Base-by-base conservation (phyloP, 2,329 filamentous ascomycete genomes). In the Pezizomycotina sp. region DNA sequence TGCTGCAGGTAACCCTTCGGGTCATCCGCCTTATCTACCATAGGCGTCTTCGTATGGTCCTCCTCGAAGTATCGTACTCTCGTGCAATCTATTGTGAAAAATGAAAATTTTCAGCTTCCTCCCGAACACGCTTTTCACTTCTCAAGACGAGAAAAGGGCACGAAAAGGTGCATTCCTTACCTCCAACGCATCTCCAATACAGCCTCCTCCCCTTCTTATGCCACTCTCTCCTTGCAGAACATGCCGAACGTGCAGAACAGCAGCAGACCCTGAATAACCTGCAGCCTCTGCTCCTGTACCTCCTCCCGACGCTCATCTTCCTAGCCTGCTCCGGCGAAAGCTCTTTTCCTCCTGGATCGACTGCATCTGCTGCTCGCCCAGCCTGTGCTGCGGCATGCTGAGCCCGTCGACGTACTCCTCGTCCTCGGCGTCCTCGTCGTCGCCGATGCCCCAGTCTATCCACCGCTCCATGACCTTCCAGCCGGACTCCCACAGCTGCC, bases 401-500 rank as follows among this genome's bases (percentile, higher is more conserved):
- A 35, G 25, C 30, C 18, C 20, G 27, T 32, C 33, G 27, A 19
- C 35, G 21, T 23, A 14, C 13, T 43, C 40, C 24, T 42, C 36
- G 2, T 49, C 48, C 27, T 50, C 48, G 3, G 43, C 40, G 23
- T 47, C 46, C 16, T 40, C 47, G 9, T 44, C 41, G 10, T 44
- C 41, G 19, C 41, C 41, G 5, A 47, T 39, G 2, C 48, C 48
- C 34, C 43, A 48, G 29, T 51, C 48, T 19, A 51, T 48, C 48
- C 48, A 51, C 19, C 48, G 36, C 32, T 51, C 48, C 45, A 51
- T 50, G 19, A 51, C 48, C 29, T 47, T 50, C 26, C 48, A 47
- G n/a, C 48, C 48, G 27, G 46, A 48, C 30, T 51, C 48, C 48
- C 48, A 51, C 14, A 51, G 40, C 23, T 51, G 48, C 6, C 43